These are phyloP conservation scores for Rubroboletus pulcherrimus DNA, from an alignment of 768 basidiomycete genomes.

Conservation along the genomic window DNA sequence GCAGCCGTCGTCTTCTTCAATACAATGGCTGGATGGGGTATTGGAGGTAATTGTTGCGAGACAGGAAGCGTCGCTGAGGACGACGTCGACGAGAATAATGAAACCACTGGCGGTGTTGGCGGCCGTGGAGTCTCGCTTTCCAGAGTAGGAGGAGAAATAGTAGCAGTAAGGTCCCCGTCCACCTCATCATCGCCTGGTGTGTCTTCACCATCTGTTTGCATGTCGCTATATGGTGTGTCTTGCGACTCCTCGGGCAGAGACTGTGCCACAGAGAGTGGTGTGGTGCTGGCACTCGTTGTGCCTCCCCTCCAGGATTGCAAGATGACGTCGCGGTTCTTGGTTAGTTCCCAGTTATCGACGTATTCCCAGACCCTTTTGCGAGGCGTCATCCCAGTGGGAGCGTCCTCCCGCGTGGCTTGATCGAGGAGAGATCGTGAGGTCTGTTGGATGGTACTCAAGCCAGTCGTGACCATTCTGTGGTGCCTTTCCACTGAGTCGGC, in stretches of 20 bases:
- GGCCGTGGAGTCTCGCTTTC: constrained; percentile 11
- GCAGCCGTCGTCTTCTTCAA: constrained; percentile 21
- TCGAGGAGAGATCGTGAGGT: constrained; percentile 50
- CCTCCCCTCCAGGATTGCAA: constrained; percentile 49
- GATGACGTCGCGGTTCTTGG: constrained; percentile 57
- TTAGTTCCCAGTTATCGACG: constrained; percentile 68
- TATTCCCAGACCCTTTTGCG: constrained; percentile 72
- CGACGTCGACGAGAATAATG: constrained; percentile 37
- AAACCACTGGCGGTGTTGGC: constrained; percentile 26
- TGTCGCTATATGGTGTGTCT: constrained; percentile 13
- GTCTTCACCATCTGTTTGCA: constrained; percentile 23
- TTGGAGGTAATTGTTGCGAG: constrained; percentile 8
- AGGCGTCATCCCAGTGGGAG: constrained; percentile 70
- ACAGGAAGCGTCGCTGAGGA: constrained; percentile 33
- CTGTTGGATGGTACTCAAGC: constrained; percentile 48
- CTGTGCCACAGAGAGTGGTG: constrained; percentile 37
- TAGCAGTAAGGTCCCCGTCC: constrained; percentile 22
- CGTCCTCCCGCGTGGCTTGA: constrained; percentile 59
- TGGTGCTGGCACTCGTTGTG: constrained; percentile 31
- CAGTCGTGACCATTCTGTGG: constrained; percentile 37
- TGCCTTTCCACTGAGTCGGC: constrained; percentile 41
- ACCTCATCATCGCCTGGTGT: constrained; percentile 9
- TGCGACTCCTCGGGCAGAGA: constrained; percentile 32
- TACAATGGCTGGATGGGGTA: not conserved
- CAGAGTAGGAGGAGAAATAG: constrained; percentile 7